Base-by-base conservation (phyloP, 768 basidiomycete genomes). In the Suillus placidus region DNA sequence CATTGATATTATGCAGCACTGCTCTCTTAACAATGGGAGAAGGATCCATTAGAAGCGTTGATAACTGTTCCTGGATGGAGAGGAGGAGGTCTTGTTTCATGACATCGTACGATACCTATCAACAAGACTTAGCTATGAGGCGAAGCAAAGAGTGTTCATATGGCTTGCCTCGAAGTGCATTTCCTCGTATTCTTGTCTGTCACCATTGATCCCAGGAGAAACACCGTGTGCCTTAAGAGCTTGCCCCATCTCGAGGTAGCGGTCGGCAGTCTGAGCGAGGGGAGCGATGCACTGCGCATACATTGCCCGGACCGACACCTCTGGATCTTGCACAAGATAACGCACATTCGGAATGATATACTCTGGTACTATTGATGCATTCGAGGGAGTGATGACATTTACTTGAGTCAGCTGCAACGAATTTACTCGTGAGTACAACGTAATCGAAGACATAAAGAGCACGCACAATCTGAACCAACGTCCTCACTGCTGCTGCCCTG, bases 171-270 rank as follows among this genome's bases (percentile, higher is more conserved):
- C 95, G 67, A 93, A 90, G 67, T 92, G 88, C 0, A 87, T 88
- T 66, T 89, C 87, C 64, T 94, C 94, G 66, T 88, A 88, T 66
- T 92, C 92, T 60, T 89, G 87, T 2, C 81, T 82, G 64, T 92
- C 88, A 9, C 67, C 68, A 34, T 72, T 76, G 7, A 66, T 55
- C 14, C 75, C 75, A 2, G 85, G 80, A 16, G 84, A 79, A 8
- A 90, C 75, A 0, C 93, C 93, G 66, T 94, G 91, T 0, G 91
- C 92, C 74, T 91, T 94, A 67, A 96, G 79, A 0, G 95, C 92
- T 73, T 97, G 94, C 0, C 89, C 91, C 88, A 98, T 95, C 76
- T 99, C 96, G 38, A 99, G 81, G 77, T 95, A 97, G 49, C 90
- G 84, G 63, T 92, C 84, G 2, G 94, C 93, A 0, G 91, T 93